phyloP scores from a whole-genome alignment of 257 asterid species.

The Przewalskia tangutica region DNA sequence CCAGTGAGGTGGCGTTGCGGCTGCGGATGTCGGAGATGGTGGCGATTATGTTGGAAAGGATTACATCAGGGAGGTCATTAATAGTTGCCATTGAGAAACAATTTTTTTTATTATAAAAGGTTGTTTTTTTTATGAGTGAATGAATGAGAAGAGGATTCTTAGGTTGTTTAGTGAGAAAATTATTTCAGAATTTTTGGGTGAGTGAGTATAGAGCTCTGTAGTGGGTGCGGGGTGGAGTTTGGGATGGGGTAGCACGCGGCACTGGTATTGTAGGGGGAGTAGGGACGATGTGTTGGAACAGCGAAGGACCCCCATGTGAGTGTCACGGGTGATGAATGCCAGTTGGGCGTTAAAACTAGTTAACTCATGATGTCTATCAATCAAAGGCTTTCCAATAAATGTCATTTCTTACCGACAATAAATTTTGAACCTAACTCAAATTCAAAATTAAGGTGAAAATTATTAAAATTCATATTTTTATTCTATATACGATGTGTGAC shows the following conservation, averaged over 20 bases:
- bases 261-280: background rate
- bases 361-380: no score
- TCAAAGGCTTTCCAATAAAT: no score
- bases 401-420: no score
- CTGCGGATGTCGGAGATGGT: slow-evolving; percentile 52
- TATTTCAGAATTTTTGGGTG: background rate
- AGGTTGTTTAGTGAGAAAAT: background rate
- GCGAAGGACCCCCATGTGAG: background rate
- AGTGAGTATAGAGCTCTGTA: background rate
- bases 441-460: no score
- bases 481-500: no score
- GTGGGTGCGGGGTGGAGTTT: no score
- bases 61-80: slow-evolving; percentile 65
- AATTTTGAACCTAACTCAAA: no score
- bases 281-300: background rate
- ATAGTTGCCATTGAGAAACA: background rate
- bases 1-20: slow-evolving; percentile 70
- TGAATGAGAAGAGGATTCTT: background rate
- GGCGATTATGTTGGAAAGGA: slow-evolving; percentile 61
- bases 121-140: background rate
- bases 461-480: no score
- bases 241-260: background rate
- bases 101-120: no score
- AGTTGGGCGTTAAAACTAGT: background rate
- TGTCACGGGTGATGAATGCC: background rate